A percentile compares a stretch with the other conserved stretches of the same genome.
Evolutionary conservation across 768 basidiomycete species (phyloP).

Genomic region (Lactarius evosmus): DNA sequence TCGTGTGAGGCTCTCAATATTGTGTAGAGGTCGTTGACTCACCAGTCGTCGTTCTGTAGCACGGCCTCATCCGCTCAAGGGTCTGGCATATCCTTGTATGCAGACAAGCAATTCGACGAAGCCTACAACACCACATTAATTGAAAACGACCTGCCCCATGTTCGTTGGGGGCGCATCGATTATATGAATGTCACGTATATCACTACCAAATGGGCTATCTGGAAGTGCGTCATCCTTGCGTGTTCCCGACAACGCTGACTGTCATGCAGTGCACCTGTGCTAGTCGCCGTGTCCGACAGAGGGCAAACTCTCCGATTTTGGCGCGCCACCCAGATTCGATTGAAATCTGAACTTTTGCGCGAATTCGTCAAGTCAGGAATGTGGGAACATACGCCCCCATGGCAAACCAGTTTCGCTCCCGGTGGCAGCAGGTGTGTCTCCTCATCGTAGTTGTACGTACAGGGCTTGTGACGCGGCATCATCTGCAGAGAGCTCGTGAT

Average conservation of each 20-base stretch:
- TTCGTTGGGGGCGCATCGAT: constrained; percentile 84
- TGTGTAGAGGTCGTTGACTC: background rate
- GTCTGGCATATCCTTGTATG: constrained; percentile 64
- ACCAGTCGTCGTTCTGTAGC: constrained; percentile 36
- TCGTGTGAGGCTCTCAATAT: constrained; percentile 54
- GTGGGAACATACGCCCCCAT: constrained; percentile 62
- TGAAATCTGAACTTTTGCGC: constrained; percentile 57
- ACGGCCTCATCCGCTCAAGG: constrained; percentile 55
- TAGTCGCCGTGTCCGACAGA: constrained; percentile 67
- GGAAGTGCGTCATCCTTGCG: constrained; percentile 56
- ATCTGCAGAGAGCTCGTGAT: constrained; percentile 61
- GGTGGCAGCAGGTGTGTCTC: constrained; percentile 65
- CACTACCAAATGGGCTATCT: constrained; percentile 83
- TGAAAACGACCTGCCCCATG: constrained; percentile 60
- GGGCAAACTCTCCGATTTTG: constrained; percentile 84
- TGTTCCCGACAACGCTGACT: background rate
- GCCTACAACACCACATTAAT: constrained; percentile 63
- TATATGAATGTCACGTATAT: constrained; percentile 79
- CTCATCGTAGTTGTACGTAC: constrained; percentile 7
- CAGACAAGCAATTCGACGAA: constrained; percentile 72
- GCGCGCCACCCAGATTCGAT: constrained; percentile 56
- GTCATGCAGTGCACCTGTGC: constrained; percentile 60
- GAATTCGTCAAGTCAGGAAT: constrained; percentile 62
- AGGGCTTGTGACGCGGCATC: constrained; percentile 3
- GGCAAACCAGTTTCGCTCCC: constrained; percentile 67